These are phyloP conservation scores for Lentinula detonsa DNA, from an alignment of 768 basidiomycete genomes.

Conservation along the genomic window DNA sequence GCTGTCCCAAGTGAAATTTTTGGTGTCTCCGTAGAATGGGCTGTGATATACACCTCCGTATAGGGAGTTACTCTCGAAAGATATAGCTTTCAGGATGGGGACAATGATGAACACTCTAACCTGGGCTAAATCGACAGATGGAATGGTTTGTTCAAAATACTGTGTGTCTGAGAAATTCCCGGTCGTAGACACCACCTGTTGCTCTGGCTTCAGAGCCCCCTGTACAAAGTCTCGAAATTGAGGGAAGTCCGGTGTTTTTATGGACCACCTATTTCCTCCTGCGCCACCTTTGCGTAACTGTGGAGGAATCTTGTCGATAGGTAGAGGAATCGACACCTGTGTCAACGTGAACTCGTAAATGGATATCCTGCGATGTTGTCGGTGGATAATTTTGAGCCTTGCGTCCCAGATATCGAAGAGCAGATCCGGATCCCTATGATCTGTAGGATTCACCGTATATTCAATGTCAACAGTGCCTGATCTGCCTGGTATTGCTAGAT, in stretches of 20 bases:
- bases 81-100: neutral
- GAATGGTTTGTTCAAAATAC: neutral
- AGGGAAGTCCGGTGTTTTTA: neutral
- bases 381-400: neutral
- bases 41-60: neutral
- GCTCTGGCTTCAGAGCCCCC: neutral
- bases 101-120: neutral
- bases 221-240: neutral
- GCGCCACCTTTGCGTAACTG: neutral
- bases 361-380: neutral
- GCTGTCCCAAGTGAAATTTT: neutral
- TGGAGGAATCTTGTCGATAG: neutral
- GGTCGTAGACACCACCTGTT: too few relatives aligned
- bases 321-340: neutral
- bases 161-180: neutral
- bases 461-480: neutral
- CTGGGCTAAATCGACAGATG: neutral
- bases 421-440: neutral
- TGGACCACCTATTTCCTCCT: neutral
- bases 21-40: neutral
- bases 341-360: neutral
- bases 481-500: neutral
- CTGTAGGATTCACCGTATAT: neutral
- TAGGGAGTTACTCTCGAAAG: neutral
- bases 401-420: neutral